Base-by-base conservation (phyloP, 306 rosid species). In the Glycine soja region DNA sequence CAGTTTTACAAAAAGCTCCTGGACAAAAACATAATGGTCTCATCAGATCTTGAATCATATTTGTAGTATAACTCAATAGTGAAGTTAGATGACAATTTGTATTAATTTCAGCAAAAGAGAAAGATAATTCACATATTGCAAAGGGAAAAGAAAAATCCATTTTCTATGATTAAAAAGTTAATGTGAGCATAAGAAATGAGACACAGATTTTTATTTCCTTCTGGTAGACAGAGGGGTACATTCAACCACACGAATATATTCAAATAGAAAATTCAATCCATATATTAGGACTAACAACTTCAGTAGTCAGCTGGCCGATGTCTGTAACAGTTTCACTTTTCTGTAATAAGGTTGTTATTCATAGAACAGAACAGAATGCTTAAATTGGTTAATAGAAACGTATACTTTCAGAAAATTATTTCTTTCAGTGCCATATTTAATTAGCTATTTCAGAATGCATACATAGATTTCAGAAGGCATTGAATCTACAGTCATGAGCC, bases 1-100 rank as follows among this genome's bases (percentile, higher is more conserved):
- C 81, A 96, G 82, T 83, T 96, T 96, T 70, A 89, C 76, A 88
- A 88, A 96, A 64, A 96, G 97, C 80, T 93, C 98, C 99, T 96
- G 92, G 53, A 81, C 77, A 86, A 83, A 15, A 78, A 72, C 81
- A 70, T 63, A 67, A 77, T 24, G 68, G 82, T 16, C 78, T 52
- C 72, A 56, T 82, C 67, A 77, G 87, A 51, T 74, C 75, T 54
- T 78, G 76, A 78, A 52, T 71, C 67, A 70, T 66, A 48, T 80
- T 43, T 43, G 75, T 52, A 57, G 61, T 36, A 40, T 48, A 54
- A 51, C 12, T 40, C 48, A 36, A 13, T 50, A 38, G 40, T 14
- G 13, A 75, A 80, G 53, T 36, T 19, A 76, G 71, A 80, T 52
- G 63, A 80, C 9, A 68, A 38, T 40, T 15, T 18, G 58, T 30